Conservation (phyloP, 495 filamentous ascomycete species). For the Xylaria longipes region DNA sequence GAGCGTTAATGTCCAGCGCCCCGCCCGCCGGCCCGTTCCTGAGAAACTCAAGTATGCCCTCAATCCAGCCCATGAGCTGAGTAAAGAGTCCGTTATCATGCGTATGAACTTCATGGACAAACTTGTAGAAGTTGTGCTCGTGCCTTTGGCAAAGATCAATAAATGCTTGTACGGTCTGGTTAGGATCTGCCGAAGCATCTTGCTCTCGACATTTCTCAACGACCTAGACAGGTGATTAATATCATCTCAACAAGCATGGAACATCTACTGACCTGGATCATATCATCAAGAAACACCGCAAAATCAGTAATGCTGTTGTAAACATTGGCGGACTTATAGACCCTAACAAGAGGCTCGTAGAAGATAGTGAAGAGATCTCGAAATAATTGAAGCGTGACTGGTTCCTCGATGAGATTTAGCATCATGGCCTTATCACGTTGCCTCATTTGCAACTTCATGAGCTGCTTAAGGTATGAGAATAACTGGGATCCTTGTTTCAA, state of each 20-base stretch:
- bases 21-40: conserved; percentile 79
- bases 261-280: conserved; percentile 63
- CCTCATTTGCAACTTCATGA: conserved; percentile 88
- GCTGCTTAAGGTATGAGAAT: conserved; percentile 92
- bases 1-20: conserved; percentile 90
- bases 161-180: conserved; percentile 98
- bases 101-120: conserved; percentile 96
- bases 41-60: conserved; percentile 94
- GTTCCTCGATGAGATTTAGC: conserved; percentile 93
- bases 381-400: conserved; percentile 90
- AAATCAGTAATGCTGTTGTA: conserved; percentile 98
- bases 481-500: conserved; percentile 86
- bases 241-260: neutral
- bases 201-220: conserved; percentile 90
- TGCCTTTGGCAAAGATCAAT: conserved; percentile 96
- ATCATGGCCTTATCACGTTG: conserved; percentile 98
- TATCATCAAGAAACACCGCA: conserved; percentile 88
- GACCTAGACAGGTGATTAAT: conserved; percentile 52
- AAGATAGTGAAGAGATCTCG: conserved; percentile 98
- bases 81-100: conserved; percentile 97
- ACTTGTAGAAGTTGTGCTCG: conserved; percentile 97
- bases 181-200: conserved; percentile 91
- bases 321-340: conserved; percentile 98
- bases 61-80: conserved; percentile 95
- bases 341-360: conserved; percentile 94